Evolutionary conservation across 768 basidiomycete species (phyloP), one percentile per base, ranked within the genome.

Genomic region (Favolaschia claudopus): DNA sequence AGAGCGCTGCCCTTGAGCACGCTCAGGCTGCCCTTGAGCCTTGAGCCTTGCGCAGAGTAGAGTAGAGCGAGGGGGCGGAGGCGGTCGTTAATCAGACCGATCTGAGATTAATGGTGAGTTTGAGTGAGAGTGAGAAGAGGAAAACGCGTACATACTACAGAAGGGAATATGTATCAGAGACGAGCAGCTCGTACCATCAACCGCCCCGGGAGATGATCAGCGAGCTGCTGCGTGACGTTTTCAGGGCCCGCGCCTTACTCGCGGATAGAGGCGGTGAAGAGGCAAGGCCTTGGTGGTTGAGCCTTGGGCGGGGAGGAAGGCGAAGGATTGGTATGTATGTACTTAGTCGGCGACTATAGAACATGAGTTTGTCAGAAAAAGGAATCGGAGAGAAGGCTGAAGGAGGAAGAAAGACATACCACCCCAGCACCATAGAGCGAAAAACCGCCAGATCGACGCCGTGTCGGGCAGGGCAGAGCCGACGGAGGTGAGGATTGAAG

Each of bases 191-290:
- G 59, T 61, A 5, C 59, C 59, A 25, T 43, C 38, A 28, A 58
- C 56, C 2, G 36, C 37, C 2, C 10, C 37, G 22, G 0, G 31
- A 25, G 36, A 55, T 36, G 20, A 50, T 50, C 25, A 37, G 34
- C 33, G 38, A 20, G 33, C 38, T 38, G 20, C 42, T 46, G 27
- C 55, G 47, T 45, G 49, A 47, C 3, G 55, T n/a, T n/a, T n/a
- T n/a, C 55, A 4, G 48, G 9, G 33, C 49, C 56, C n/a, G 49
- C 56, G 24, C 77, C 77, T 71, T 71, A 77, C 0, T 46, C 76
- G 47, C 75, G 75, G 14, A 74, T 74, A 24, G 44, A 38, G 25
- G 55, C 38, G 63, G 70, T 75, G 66, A 72, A 77, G 36, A 60
- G 54, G 37, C 77, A n/a, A n/a, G n/a, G n/a, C 75, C 1, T 42